These are phyloP conservation scores for Tricholoma saponaceum DNA, from an alignment of 768 basidiomycete genomes.

Conservation along the genomic window DNA sequence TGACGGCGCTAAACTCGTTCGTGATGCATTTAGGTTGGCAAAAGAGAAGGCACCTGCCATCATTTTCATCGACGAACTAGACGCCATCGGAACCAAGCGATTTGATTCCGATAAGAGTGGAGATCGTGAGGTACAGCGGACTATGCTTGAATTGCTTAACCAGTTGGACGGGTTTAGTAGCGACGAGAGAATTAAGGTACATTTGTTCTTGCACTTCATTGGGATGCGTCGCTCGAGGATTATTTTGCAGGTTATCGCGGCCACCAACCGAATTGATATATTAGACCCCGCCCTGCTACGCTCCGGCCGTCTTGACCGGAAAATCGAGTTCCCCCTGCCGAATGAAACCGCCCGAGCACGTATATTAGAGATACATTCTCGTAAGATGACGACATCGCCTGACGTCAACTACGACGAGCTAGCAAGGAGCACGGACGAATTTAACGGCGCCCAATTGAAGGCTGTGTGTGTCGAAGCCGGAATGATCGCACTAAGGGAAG, in stretches of 20 bases:
- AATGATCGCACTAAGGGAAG: slow-evolving; percentile 96
- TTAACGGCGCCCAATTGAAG: slow-evolving; percentile 96
- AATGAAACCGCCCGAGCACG: slow-evolving; percentile 95
- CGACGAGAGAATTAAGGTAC: slow-evolving; percentile 94
- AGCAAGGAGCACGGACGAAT: slow-evolving; percentile 95
- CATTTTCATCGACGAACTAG: slow-evolving; percentile 97
- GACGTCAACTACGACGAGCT: slow-evolving; percentile 98
- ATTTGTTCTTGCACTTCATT: slow-evolving; percentile 9
- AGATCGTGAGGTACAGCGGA: slow-evolving; percentile 98
- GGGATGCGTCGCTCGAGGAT: slow-evolving; percentile 5
- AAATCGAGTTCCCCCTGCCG: slow-evolving; percentile 98
- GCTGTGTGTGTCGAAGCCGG: slow-evolving; percentile 99
- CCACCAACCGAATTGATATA: slow-evolving; percentile 98
- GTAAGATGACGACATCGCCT: slow-evolving; percentile 85
- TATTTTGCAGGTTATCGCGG: slow-evolving; percentile 81
- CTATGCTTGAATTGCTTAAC: slow-evolving; percentile 99
- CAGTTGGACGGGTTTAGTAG: slow-evolving; percentile 98
- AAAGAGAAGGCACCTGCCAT: slow-evolving; percentile 99
- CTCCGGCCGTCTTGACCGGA: slow-evolving; percentile 94
- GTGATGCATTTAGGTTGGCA: slow-evolving; percentile 96
- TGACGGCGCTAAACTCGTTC: slow-evolving; percentile 97
- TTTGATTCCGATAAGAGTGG: slow-evolving; percentile 99
- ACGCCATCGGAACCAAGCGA: slow-evolving; percentile 98
- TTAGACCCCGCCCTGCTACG: slow-evolving; percentile 97
- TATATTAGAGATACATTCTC: slow-evolving; percentile 94